Evolutionary conservation across 2,329 filamentous ascomycete species (phyloP).

Genomic region (Aspergillus pseudoviridinutans): DNA sequence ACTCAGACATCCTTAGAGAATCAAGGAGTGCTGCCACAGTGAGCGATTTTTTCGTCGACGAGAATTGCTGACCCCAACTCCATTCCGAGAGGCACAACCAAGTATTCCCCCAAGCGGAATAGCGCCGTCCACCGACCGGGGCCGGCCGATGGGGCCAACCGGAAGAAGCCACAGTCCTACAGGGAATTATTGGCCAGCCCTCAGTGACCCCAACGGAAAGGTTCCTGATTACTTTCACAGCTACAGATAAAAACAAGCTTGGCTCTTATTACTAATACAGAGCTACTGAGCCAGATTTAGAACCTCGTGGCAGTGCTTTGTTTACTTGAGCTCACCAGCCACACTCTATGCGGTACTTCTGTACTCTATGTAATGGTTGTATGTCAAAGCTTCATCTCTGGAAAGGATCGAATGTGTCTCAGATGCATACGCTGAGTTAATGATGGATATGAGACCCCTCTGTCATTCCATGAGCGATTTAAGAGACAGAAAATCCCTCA

Average conservation of each 20-base stretch:
- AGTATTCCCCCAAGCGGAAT: slow-evolving; percentile 2
- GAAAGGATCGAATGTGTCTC: background rate
- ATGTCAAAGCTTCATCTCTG: background rate
- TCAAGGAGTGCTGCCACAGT: background rate
- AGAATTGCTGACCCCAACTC: background rate
- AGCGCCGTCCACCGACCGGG: slow-evolving; percentile 15
- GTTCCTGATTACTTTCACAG: background rate
- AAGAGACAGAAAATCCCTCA: background rate
- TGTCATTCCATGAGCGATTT: background rate
- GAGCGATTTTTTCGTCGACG: background rate
- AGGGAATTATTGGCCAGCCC: background rate
- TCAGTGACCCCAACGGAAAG: background rate
- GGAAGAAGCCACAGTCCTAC: slow-evolving; percentile 9
- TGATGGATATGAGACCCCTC: background rate
- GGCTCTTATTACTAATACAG: background rate
- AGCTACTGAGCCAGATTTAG: background rate
- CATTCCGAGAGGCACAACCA: slow-evolving; percentile 5
- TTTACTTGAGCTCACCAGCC: background rate
- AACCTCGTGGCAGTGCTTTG: background rate
- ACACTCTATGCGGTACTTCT: background rate
- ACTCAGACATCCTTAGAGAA: background rate
- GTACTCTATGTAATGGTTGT: background rate
- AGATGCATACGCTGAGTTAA: background rate
- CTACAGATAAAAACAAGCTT: background rate
- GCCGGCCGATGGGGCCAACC: slow-evolving; percentile 18